phyloP scores from a whole-genome alignment of 805 yeast species.

The Kazachstania psychrophila region DNA sequence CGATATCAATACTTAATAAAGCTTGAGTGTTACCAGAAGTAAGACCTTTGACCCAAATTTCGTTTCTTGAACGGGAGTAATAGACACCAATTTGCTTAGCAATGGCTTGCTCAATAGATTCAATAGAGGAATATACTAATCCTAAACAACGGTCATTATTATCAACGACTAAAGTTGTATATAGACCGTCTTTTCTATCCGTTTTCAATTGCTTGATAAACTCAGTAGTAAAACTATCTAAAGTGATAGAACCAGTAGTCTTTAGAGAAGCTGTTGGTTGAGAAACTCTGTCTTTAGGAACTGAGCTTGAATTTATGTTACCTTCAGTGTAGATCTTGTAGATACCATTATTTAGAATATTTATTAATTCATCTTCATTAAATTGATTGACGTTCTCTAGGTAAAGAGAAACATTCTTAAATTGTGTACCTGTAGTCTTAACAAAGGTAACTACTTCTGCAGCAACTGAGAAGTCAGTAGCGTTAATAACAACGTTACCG shows the following conservation, averaged over 20 bases:
- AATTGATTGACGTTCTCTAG: conserved; percentile 17
- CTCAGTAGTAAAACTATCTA: conserved; percentile 12
- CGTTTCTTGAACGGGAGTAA: conserved; percentile 79
- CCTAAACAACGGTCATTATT: conserved; percentile 67
- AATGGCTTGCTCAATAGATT: conserved; percentile 75
- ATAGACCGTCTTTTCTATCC: conserved; percentile 82
- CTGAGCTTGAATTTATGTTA: conserved; percentile 22
- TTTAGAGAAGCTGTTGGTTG: background rate
- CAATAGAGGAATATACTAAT: conserved; percentile 78
- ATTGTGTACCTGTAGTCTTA: conserved; percentile 8
- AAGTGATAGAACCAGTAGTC: conserved; percentile 11
- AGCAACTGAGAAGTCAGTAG: conserved; percentile 12
- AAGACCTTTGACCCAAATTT: conserved; percentile 92
- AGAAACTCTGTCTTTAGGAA: conserved; percentile 43
- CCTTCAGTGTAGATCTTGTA: conserved; percentile 31
- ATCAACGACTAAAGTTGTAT: conserved; percentile 74
- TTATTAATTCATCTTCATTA: conserved; percentile 38
- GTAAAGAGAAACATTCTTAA: conserved; percentile 23
- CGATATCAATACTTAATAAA: conserved; percentile 55
- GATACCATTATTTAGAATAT: conserved; percentile 55
- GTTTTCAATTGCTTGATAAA: conserved; percentile 50
- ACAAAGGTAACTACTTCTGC: conserved; percentile 14
- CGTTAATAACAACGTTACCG: conserved; percentile 24
- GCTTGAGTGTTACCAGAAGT: conserved; percentile 94
- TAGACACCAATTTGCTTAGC: conserved; percentile 81